Evolutionary conservation across 192 early-diverging fungal genomes (phyloP), one percentile per base, ranked within the genome.

Genomic region (Coemansia sp.): DNA sequence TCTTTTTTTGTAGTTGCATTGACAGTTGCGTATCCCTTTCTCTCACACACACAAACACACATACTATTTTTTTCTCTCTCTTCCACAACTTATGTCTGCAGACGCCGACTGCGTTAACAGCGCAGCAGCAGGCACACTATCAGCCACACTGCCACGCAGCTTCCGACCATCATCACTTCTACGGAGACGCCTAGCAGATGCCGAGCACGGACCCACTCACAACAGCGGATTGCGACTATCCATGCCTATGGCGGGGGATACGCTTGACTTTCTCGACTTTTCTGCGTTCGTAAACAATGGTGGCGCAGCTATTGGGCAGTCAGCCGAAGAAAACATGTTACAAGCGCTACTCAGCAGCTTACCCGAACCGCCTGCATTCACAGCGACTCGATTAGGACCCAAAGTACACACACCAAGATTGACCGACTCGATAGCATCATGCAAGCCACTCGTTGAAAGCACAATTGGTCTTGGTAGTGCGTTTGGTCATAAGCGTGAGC

Each of bases 261-360:
- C 64, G 3, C 27, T 65, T 36, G 70, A 71, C 8, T 54, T 62
- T 16, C 41, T 71, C 16, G 63, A 65, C 43, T 60, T 60, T 34
- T 60, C 57, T 8, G 57, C 57, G 16, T 60, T 60, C 33, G 18
- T 60, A 15, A 64, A 20, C 38, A 62, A 62, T 10, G 34, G 68
- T 66, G 57, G 72, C 46, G 40, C 41, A 59, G 55, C 29, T 27
- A 15, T 15, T 24, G 70, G 44, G 10, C 54, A 55, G 66, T 40
- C 47, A 18, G 49, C 42, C 61, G 74, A 82, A 11, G 68, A 68
- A 62, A 82, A 44, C 62, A 82, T 82, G 79, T 72, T 82, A 59
- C 68, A 82, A 24, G 68, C 68, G 27, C 72, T 82, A 55, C 68
- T 82, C 11, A 76, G 79, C 72, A 67, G 75, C 42, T 66, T 82